Evolutionary conservation across 768 basidiomycete genomes (phyloP).

Genomic region (Pleurotus giganteus): DNA sequence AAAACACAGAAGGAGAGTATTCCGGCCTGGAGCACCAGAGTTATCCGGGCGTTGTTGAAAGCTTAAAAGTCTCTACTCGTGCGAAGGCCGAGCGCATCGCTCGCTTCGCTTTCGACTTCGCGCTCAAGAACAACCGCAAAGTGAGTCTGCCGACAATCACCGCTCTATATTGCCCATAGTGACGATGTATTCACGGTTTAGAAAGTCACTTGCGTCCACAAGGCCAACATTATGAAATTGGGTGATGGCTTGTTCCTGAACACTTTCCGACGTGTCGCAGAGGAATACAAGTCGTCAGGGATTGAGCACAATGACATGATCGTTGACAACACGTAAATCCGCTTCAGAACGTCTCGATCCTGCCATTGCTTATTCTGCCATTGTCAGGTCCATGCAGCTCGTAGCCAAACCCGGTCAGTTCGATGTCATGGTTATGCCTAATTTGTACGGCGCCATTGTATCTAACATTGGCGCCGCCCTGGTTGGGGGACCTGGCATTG

Average conservation of each 20-base stretch:
- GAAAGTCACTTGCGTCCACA: conserved; percentile 99
- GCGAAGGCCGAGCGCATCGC: conserved; percentile 95
- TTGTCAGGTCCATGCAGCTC: conserved; percentile 89
- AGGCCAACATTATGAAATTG: conserved; percentile 99
- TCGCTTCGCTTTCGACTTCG: conserved; percentile 98
- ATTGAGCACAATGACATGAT: conserved; percentile 98
- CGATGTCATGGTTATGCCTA: conserved; percentile 99
- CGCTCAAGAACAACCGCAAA: conserved; percentile 97
- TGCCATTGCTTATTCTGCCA: conserved; percentile 6
- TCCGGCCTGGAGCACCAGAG: conserved; percentile 98
- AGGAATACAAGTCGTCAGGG: conserved; percentile 92
- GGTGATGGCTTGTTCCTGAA: conserved; percentile 99
- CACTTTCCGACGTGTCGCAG: conserved; percentile 94
- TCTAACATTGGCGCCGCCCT: conserved; percentile 99
- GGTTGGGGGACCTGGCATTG: conserved; percentile 96
- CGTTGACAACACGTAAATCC: conserved; percentile 89
- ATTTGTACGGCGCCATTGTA: conserved; percentile 94
- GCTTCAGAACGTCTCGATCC: background rate
- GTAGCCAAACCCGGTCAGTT: conserved; percentile 95
- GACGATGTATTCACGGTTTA: conserved; percentile 27
- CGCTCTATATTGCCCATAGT: background rate
- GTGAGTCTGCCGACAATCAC: conserved; percentile 35
- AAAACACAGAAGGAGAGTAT: conserved; percentile 99
- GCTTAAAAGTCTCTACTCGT: conserved; percentile 93
- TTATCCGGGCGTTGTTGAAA: conserved; percentile 98